Conservation (phyloP, 2,329 filamentous ascomycete species). For the Verruconis gallopava region DNA sequence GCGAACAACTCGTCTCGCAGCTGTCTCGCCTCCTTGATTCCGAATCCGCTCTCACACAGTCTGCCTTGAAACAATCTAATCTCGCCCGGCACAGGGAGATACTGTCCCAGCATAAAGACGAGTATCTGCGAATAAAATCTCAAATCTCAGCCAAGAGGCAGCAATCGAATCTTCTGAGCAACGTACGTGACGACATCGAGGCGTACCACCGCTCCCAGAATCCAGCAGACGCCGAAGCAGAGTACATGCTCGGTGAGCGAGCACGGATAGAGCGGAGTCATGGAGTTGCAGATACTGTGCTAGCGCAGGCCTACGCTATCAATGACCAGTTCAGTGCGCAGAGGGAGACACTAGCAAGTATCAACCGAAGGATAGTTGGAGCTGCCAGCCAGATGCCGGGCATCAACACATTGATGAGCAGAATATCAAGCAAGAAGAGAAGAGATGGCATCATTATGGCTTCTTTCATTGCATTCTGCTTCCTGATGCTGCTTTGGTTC, state of each 20-base stretch:
- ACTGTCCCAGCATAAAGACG: slow-evolving; percentile 71
- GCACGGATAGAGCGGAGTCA: slow-evolving; percentile 77
- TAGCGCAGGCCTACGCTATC: slow-evolving; percentile 92
- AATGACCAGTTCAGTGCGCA: slow-evolving; percentile 84
- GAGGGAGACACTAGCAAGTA: slow-evolving; percentile 73
- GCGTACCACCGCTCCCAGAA: slow-evolving; percentile 66
- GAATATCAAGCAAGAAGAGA: slow-evolving; percentile 89
- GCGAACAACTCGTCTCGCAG: slow-evolving; percentile 68
- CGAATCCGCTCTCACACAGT: slow-evolving; percentile 73
- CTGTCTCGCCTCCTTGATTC: slow-evolving; percentile 85
- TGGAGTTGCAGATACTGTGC: slow-evolving; percentile 74
- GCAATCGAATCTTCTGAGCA: slow-evolving; percentile 78
- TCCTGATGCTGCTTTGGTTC: slow-evolving; percentile 73
- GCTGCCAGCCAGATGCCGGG: slow-evolving; percentile 88
- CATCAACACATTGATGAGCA: slow-evolving; percentile 78
- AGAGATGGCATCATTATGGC: slow-evolving; percentile 91
- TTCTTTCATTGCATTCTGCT: slow-evolving; percentile 81
- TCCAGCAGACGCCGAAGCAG: slow-evolving; percentile 71
- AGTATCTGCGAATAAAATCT: slow-evolving; percentile 61
- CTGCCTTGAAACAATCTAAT: slow-evolving; percentile 94
- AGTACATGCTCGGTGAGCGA: slow-evolving; percentile 94
- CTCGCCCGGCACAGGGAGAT: slow-evolving; percentile 83
- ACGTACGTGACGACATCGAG: slow-evolving; percentile 83
- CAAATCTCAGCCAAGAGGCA: slow-evolving; percentile 68
- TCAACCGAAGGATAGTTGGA: slow-evolving; percentile 79